These are phyloP conservation scores for Furcasterigmium sp. DNA, from an alignment of 2,329 filamentous ascomycete genomes.

Conservation along the genomic window DNA sequence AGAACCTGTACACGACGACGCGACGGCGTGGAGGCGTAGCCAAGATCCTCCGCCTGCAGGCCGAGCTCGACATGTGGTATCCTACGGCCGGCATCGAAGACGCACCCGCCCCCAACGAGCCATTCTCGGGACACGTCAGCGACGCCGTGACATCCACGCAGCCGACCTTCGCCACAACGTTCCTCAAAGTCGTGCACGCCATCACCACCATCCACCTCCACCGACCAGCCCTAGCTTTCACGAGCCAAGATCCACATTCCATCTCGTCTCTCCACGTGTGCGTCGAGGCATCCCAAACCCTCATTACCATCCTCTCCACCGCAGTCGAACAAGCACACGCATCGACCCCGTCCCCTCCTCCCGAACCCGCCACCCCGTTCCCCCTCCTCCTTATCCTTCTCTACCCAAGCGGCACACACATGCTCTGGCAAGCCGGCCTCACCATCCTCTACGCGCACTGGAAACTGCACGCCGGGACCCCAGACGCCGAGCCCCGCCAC, in stretches of 20 bases:
- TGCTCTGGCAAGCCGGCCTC: conserved; percentile 19
- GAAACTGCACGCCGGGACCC: conserved; percentile 11
- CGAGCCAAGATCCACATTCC: conserved; percentile 14
- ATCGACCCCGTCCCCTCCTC: background rate
- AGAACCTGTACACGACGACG: conserved; percentile 19
- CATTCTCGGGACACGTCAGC: too few species aligned
- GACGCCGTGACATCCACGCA: too few species aligned
- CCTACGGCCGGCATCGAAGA: too few species aligned
- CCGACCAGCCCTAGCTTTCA: conserved; percentile 17
- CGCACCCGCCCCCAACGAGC: too few species aligned
- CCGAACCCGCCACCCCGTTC: background rate
- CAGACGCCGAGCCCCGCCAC: background rate
- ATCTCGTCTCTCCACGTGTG: conserved; percentile 12
- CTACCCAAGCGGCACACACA: conserved; percentile 18
- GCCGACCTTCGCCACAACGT: too few species aligned
- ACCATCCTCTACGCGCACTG: conserved; percentile 16
- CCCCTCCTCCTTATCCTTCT: conserved; percentile 8
- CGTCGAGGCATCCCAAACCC: conserved; percentile 7
- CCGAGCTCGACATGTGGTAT: conserved; percentile 17
- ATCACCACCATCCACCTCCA: conserved; percentile 18
- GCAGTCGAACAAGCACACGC: too few species aligned
- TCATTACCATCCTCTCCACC: conserved; percentile 3
- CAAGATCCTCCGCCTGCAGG: conserved; percentile 16
- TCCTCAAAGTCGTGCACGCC: conserved; percentile 12
- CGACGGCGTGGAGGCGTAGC: conserved; percentile 16